A percentile compares a stretch with the other conserved stretches of the same genome.
Evolutionary conservation across 345 rosid species (phyloP).

Genomic region (Syzygium oleosum): DNA sequence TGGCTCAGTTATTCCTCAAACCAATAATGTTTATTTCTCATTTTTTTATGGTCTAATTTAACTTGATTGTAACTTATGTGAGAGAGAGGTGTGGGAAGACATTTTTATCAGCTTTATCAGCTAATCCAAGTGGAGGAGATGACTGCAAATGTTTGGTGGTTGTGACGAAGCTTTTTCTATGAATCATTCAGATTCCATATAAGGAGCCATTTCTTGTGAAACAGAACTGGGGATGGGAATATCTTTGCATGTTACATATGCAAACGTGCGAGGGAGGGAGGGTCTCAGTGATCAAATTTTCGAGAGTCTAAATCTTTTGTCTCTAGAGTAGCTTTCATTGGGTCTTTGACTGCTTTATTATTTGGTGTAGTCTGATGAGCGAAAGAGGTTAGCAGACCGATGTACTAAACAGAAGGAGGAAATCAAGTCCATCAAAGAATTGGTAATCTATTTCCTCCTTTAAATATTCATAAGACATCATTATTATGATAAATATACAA

Average conservation of each 20-base stretch:
- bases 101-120: too few species aligned
- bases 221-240: not conserved
- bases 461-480: not conserved
- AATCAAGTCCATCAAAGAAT: constrained; percentile 52
- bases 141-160: not conserved
- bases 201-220: not conserved
- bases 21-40: not conserved
- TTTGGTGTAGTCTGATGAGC: constrained; percentile 57
- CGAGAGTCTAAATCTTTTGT: not conserved
- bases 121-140: too few species aligned
- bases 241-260: not conserved
- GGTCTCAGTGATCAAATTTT: too few species aligned
- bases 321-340: not conserved
- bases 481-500: not conserved
- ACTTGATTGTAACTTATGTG: not conserved
- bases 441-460: constrained; percentile 23
- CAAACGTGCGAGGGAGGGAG: not conserved
- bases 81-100: not conserved
- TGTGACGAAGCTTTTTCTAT: not conserved
- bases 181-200: not conserved
- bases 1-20: not conserved
- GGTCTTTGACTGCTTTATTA: not conserved
- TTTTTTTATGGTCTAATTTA: not conserved
- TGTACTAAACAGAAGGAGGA: constrained; percentile 62
- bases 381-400: constrained; percentile 39